Conservation (phyloP, 495 filamentous ascomycete species). For the Xylaria sp. region DNA sequence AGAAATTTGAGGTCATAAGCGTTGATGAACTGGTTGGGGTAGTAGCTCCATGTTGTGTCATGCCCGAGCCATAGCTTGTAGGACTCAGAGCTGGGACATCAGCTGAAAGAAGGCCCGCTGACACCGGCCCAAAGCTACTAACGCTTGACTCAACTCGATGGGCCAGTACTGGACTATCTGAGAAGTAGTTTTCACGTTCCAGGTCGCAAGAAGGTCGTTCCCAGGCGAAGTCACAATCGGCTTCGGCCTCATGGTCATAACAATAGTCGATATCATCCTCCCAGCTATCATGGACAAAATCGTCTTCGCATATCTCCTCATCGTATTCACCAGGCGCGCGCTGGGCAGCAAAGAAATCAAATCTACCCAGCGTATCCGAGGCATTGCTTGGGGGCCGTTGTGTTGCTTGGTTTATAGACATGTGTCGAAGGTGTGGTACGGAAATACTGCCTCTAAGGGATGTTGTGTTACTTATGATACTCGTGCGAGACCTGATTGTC, state of each 20-base stretch:
- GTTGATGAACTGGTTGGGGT: conserved; percentile 46
- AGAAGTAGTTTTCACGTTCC: conserved; percentile 39
- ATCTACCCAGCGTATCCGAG: conserved; percentile 52
- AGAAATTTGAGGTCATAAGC: conserved; percentile 51
- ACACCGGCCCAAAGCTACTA: conserved; percentile 35
- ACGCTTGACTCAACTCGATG: conserved; percentile 36
- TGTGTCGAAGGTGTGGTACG: conserved; percentile 52
- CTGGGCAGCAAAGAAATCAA: conserved; percentile 47
- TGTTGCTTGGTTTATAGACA: conserved; percentile 41
- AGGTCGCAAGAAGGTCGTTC: conserved; percentile 60
- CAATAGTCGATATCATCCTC: conserved; percentile 95
- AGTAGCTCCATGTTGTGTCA: conserved; percentile 46
- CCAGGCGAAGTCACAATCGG: conserved; percentile 91
- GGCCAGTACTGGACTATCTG: conserved; percentile 35
- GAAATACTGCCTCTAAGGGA: conserved; percentile 56
- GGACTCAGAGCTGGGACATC: conserved; percentile 54
- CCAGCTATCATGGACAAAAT: conserved; percentile 65
- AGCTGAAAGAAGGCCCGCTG: conserved; percentile 49
- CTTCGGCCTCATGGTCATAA: conserved; percentile 90
- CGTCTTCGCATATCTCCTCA: conserved; percentile 51
- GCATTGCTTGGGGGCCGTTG: conserved; percentile 51
- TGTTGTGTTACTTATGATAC: conserved; percentile 49
- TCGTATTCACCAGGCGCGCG: conserved; percentile 38
- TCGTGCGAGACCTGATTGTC: conserved; percentile 43
- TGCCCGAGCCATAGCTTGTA: conserved; percentile 49